phyloP scores from a whole-genome alignment of 768 basidiomycete genomes.

The Boletus rubescentipes region DNA sequence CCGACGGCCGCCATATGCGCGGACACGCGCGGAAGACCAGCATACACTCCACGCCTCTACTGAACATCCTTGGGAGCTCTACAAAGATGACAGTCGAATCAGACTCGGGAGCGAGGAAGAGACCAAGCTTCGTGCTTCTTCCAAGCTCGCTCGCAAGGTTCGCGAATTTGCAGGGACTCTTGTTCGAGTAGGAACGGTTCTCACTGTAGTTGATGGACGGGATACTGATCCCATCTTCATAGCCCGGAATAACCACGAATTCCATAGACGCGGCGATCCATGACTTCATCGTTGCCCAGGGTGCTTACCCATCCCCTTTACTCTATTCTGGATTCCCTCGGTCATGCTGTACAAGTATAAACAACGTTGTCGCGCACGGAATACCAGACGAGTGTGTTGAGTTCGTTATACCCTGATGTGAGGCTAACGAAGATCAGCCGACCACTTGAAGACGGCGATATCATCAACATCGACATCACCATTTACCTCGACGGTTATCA shows the following conservation, averaged over 20 bases:
- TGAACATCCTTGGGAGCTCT: background rate
- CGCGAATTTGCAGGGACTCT: slow-evolving; percentile 53
- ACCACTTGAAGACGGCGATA: slow-evolving; percentile 76
- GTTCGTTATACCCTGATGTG: background rate
- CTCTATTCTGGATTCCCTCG: slow-evolving; percentile 59
- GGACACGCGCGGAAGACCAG: slow-evolving; percentile 6
- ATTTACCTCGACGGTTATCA: slow-evolving; percentile 83
- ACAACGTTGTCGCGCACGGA: slow-evolving; percentile 85
- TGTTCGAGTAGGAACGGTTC: slow-evolving; percentile 42
- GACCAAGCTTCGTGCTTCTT: slow-evolving; percentile 49
- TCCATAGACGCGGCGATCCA: slow-evolving; percentile 73
- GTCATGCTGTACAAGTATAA: slow-evolving; percentile 66
- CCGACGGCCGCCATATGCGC: slow-evolving; percentile 51
- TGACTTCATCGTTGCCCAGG: slow-evolving; percentile 59
- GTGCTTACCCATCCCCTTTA: slow-evolving; percentile 87
- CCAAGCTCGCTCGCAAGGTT: slow-evolving; percentile 54
- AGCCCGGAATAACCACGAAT: slow-evolving; percentile 76
- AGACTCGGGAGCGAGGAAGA: slow-evolving; percentile 56
- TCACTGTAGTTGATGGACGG: background rate
- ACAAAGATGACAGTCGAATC: slow-evolving; percentile 38
- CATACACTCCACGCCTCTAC: background rate
- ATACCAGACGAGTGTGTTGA: slow-evolving; percentile 84
- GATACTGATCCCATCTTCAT: background rate
- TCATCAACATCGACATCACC: slow-evolving; percentile 88
- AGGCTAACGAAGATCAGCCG: slow-evolving; percentile 52